phyloP scores from a whole-genome alignment of 2,329 filamentous ascomycete genomes.

The Phialophora chinensis region DNA sequence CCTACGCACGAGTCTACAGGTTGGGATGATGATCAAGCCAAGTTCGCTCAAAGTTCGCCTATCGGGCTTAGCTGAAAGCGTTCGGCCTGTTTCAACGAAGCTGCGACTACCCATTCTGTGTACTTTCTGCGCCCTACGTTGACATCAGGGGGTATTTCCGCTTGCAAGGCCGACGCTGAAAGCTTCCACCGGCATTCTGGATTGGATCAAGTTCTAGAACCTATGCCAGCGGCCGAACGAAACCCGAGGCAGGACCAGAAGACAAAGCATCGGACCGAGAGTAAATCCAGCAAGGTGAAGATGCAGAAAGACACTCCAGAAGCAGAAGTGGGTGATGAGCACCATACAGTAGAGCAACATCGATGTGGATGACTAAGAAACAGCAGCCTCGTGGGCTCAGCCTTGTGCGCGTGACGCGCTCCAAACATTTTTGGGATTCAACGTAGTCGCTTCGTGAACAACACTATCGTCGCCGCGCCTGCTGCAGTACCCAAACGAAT shows the following conservation, averaged over 20 bases:
- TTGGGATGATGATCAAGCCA: not conserved
- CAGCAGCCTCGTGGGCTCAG: not conserved
- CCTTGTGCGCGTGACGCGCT: constrained; percentile 4
- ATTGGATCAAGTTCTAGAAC: not conserved
- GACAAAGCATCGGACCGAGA: not conserved
- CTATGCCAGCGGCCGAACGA: not conserved
- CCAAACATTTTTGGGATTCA: not conserved
- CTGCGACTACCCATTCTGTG: not conserved
- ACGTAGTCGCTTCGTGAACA: not conserved
- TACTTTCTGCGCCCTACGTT: not conserved
- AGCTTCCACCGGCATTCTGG: not conserved
- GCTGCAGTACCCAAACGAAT: not conserved
- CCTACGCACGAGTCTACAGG: not conserved
- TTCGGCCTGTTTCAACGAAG: not conserved
- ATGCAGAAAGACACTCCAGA: not conserved
- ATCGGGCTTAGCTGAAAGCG: not conserved
- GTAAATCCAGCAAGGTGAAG: not conserved
- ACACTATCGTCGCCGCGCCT: not conserved
- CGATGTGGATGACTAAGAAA: not conserved
- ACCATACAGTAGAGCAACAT: no score
- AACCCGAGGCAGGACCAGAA: not conserved
- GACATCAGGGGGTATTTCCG: not conserved
- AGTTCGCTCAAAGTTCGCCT: not conserved
- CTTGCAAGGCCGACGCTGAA: not conserved
- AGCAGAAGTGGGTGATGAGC: not conserved